A percentile compares a stretch with the other conserved stretches of the same genome.
Evolutionary conservation across 768 basidiomycete genomes (phyloP).

Genomic region (Boletus subcaerulescens): DNA sequence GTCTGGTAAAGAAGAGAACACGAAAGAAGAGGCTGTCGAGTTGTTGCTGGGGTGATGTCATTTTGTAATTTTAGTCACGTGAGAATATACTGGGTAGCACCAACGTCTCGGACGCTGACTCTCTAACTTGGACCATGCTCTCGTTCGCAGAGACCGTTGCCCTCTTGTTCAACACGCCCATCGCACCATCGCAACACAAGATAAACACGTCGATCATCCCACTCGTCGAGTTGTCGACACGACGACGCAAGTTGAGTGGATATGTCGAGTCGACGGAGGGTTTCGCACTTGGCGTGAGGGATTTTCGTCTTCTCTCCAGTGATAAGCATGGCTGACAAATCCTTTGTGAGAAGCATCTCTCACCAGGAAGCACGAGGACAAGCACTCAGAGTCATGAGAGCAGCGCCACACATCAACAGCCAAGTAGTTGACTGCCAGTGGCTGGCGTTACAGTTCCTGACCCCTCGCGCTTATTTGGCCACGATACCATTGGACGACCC

Average conservation of each 20-base stretch:
- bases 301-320: not conserved
- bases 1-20: not conserved
- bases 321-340: conserved; percentile 1
- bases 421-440: not conserved
- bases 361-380: conserved; percentile 7
- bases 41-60: conserved; percentile 6
- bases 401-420: not conserved
- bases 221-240: conserved; percentile 18
- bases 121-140: not conserved
- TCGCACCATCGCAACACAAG: conserved; percentile 6
- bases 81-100: not conserved
- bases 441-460: not conserved
- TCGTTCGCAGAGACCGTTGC: conserved; percentile 13
- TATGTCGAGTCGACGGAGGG: conserved; percentile 1
- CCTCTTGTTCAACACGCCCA: conserved; percentile 25
- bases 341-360: not conserved
- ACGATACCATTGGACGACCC: not conserved
- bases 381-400: conserved; percentile 14
- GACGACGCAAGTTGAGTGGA: not conserved
- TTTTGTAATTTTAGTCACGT: conserved; percentile 10
- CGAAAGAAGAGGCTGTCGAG: not conserved
- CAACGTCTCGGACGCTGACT: not conserved
- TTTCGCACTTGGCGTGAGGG: conserved; percentile 15
- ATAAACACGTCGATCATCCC: conserved; percentile 6
- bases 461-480: conserved; percentile 20